Evolutionary conservation across 2,329 filamentous ascomycete genomes (phyloP).

Genomic region (Cadophora sp.): DNA sequence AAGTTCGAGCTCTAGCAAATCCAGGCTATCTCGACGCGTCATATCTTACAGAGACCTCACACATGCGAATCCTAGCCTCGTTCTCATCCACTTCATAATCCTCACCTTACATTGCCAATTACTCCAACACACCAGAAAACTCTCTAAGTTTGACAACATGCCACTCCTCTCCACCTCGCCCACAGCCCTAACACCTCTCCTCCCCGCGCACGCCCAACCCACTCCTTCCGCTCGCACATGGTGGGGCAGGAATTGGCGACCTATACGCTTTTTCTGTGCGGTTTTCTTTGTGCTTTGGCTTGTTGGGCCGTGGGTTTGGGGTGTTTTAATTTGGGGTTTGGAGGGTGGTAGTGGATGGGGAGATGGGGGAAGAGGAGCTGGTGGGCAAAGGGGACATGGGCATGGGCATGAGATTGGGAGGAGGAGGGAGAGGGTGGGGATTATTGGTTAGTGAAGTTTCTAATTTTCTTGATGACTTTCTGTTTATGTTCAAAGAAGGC

Average conservation of each 20-base stretch:
- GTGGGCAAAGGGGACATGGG: background rate
- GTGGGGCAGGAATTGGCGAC: slow-evolving; percentile 12
- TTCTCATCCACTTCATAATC: background rate
- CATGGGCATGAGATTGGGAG: background rate
- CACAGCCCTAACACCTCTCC: background rate
- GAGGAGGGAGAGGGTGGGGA: background rate
- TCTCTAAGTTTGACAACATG: background rate
- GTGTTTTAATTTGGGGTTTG: background rate
- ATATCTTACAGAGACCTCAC: background rate
- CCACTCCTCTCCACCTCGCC: background rate
- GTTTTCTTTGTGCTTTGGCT: background rate
- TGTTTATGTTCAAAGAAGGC: no score
- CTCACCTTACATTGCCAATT: background rate
- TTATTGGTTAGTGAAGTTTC: no score
- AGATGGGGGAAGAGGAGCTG: background rate
- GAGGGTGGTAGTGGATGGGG: background rate
- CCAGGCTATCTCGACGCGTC: no score
- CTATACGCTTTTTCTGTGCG: background rate
- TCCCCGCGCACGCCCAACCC: background rate
- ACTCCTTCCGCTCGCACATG: background rate
- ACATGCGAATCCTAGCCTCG: no score
- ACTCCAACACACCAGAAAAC: background rate
- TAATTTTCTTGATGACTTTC: no score
- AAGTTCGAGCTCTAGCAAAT: background rate
- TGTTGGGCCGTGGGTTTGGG: slow-evolving; percentile 5